Base-by-base conservation (phyloP, 306 rosid genomes). In the Castanea crenata region DNA sequence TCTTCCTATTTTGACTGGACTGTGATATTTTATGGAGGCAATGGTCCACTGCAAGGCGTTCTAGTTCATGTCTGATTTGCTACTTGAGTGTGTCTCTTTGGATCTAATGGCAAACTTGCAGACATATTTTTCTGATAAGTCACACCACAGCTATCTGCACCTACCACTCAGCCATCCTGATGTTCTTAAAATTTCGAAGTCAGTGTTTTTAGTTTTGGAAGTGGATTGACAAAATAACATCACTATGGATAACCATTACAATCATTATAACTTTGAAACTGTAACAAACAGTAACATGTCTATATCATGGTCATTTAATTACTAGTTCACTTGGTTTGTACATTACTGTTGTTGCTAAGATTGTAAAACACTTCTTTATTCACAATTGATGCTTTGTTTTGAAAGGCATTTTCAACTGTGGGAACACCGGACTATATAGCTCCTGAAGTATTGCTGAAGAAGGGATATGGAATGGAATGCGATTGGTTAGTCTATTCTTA, bases 391-490 rank as follows among this genome's bases (percentile, higher is more conserved):
- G 72, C n/a, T 82, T 71, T 82, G 34, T 49, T 27, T 73, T 82
- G 77, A 70, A 74, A 94, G 99, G 99, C 99, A 80, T 95, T 95
- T 88, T 92, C 99, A 81, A 95, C 99, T 25, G 99, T 95, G 78
- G 99, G 99, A 84, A 95, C 99, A 64, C 98, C 99, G 3, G 99
- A 95, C 79, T 95, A 95, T 84, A 95, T 95, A 84, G 99, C 99
- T 76, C 99, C 99, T 78, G 99, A 95, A 90, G 99, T 95, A 65
- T 83, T 92, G 72, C 61, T 92, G 88, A 95, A 95, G 80, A 95
- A 95, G 81, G 99, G 99, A 91, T 95, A 95, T 83, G 99, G 99
- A 78, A 95, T 95, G 98, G 99, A 95, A 86, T 95, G 99, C 46
- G 99, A 95, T 84, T 95, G 99, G 99, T 95, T 80, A 86, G 97